Base-by-base conservation (phyloP, 768 basidiomycete species). In the Filobasidium wieringae region DNA sequence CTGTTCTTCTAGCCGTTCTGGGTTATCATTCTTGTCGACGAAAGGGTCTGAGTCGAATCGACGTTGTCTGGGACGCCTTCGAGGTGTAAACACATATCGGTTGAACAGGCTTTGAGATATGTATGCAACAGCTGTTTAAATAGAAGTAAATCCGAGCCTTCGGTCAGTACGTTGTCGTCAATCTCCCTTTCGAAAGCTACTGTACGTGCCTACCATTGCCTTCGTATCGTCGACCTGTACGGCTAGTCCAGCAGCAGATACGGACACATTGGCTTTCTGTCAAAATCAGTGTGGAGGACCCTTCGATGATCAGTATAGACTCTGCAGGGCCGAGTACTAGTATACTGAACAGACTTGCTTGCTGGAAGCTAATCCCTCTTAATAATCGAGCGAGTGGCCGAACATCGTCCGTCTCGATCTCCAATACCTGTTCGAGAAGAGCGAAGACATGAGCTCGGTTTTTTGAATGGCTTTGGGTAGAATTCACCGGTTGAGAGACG, bases 161-260 rank as follows among this genome's bases (percentile, higher is more conserved):
- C 8, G 14, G 22, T 15, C 31, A 53, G 45, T 47, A 19, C 32
- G 45, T 34, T 33, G 17, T 36, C 39, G 55, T 34, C 12, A 14
- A 30, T 26, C 33, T 37, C n/a, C n/a, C 36, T 37, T 37, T 37
- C n/a, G n/a, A n/a, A 29, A 51, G 32, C 15, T 39, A 34, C 22
- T 2, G 37, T 49, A 74, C 78, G 60, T 67, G 88, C 91, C 91
- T 29, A 86, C 77, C 7, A 93, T 76, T 0, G 85, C 83, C 33
- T 85, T 79, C 1, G 86, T 82, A 71, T 95, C 90, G 74, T 96
- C 89, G 9, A 88, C 89, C 19, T 81, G 81, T 29, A 95, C 79
- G 12, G 81, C 80, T 62, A 95, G 75, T 1, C 89, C 91, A 37
- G 78, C 76, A 17, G 79, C 76, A 24, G 81, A 79, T n/a, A 90